phyloP scores from a whole-genome alignment of 2,329 filamentous ascomycete species.

The Mycosphaerelloides madeirae region DNA sequence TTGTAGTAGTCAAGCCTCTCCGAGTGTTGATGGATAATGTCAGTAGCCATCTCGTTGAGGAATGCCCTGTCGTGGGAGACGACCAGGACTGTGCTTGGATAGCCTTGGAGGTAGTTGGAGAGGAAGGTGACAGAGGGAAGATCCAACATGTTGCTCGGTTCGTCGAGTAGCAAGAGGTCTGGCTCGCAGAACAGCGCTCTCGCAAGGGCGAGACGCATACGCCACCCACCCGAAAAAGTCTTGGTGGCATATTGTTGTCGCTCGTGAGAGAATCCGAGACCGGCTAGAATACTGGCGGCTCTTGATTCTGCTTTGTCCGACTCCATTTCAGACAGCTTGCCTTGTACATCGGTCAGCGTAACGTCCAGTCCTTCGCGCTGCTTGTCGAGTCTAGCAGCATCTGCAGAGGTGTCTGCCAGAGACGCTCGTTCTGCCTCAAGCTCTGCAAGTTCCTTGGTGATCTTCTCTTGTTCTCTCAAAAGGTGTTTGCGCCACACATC shows the following conservation, averaged over 20 bases:
- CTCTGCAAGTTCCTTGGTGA: slow-evolving; percentile 66
- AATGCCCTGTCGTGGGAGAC: slow-evolving; percentile 99
- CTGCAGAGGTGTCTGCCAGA: slow-evolving; percentile 85
- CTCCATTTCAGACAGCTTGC: slow-evolving; percentile 95
- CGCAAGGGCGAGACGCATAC: slow-evolving; percentile 93
- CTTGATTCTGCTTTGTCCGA: slow-evolving; percentile 96
- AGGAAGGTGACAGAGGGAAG: slow-evolving; percentile 99
- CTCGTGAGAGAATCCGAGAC: slow-evolving; percentile 92
- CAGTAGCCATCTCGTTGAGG: slow-evolving; percentile 97
- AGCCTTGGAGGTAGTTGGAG: slow-evolving; percentile 87
- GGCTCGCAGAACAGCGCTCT: slow-evolving; percentile 97
- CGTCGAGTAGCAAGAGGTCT: slow-evolving; percentile 90
- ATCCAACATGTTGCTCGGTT: slow-evolving; percentile 99
- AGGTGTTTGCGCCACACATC: slow-evolving; percentile 98
- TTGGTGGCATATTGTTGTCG: slow-evolving; percentile 89
- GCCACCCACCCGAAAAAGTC: slow-evolving; percentile 99
- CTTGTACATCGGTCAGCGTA: slow-evolving; percentile 84
- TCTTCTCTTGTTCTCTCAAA: slow-evolving; percentile 82
- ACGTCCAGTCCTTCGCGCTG: slow-evolving; percentile 87
- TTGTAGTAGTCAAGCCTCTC: slow-evolving; percentile 98
- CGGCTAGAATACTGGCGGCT: slow-evolving; percentile 91
- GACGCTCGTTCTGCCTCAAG: slow-evolving; percentile 72
- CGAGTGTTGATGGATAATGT: slow-evolving; percentile 98
- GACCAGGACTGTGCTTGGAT: slow-evolving; percentile 91
- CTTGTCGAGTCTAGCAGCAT: slow-evolving; percentile 77